Percentiles rank a stretch among this genome's conserved stretches.
Conservation (phyloP, 2,329 filamentous ascomycete species). For the Orbilia ellipsospora region DNA sequence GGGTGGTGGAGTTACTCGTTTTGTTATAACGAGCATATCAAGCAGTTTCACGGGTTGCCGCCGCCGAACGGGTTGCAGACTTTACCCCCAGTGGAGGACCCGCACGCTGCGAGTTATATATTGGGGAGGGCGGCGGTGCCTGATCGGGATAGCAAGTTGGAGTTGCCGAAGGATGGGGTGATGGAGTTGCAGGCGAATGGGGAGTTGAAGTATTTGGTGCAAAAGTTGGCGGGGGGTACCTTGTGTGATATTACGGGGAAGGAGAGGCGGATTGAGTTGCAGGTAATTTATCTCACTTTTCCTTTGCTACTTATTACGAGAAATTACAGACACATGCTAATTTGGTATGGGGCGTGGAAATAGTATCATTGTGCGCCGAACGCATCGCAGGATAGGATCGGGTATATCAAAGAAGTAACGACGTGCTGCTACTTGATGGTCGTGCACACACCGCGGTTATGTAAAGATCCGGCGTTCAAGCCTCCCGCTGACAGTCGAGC, state of each 20-base stretch:
- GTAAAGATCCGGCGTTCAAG: slow-evolving; percentile 85
- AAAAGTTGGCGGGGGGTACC: slow-evolving; percentile 81
- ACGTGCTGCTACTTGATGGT: slow-evolving; percentile 95
- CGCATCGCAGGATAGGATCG: slow-evolving; percentile 77
- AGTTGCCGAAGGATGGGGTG: slow-evolving; percentile 62
- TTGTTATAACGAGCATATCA: slow-evolving; percentile 86
- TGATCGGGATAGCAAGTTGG: slow-evolving; percentile 58
- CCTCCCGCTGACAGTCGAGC: slow-evolving; percentile 81
- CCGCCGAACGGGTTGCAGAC: slow-evolving; percentile 73
- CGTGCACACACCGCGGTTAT: slow-evolving; percentile 87
- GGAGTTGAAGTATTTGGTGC: slow-evolving; percentile 85
- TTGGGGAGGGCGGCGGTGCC: slow-evolving; percentile 71
- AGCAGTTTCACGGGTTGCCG: slow-evolving; percentile 88
- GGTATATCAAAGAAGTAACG: slow-evolving; percentile 90
- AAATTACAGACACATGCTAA: background rate
- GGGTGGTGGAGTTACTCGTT: slow-evolving; percentile 98
- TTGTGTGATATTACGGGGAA: slow-evolving; percentile 86
- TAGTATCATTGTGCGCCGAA: slow-evolving; percentile 79
- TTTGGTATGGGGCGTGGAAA: background rate
- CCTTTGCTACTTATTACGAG: background rate
- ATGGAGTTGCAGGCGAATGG: slow-evolving; percentile 81
- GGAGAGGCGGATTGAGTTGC: slow-evolving; percentile 84
- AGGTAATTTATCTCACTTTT: slow-evolving; percentile 61
- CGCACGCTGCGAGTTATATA: slow-evolving; percentile 78
- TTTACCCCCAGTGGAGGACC: slow-evolving; percentile 77